These are phyloP conservation scores for Zarea fungicola DNA, from an alignment of 2,329 filamentous ascomycete species.

Conservation along the genomic window DNA sequence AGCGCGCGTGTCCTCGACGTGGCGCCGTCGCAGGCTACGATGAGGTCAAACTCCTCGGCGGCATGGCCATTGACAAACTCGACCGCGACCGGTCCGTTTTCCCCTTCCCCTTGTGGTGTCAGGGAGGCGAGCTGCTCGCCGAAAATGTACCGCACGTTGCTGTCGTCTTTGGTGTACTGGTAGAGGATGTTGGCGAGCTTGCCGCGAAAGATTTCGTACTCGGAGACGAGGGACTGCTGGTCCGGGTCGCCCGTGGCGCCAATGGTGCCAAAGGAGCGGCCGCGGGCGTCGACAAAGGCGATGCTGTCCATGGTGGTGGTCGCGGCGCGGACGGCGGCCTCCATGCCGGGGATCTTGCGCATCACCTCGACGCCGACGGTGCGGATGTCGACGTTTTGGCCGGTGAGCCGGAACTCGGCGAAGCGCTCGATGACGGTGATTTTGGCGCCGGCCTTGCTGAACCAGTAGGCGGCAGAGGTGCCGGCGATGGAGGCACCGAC, in stretches of 20 bases:
- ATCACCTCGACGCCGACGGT: slow-evolving; percentile 32
- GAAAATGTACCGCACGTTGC: slow-evolving; percentile 1
- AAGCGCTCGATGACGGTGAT: slow-evolving; percentile 38
- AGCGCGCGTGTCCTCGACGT: slow-evolving; percentile 42
- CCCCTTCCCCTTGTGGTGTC: slow-evolving; percentile 13
- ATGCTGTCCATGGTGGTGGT: slow-evolving; percentile 36
- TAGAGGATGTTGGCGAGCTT: slow-evolving; percentile 1
- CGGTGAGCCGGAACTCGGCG: slow-evolving; percentile 19
- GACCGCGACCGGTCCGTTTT: slow-evolving; percentile 30
- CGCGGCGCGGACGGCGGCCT: slow-evolving; percentile 27
- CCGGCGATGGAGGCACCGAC: slow-evolving; percentile 31
- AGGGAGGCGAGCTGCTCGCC: slow-evolving; percentile 3
- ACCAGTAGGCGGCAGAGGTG: slow-evolving; percentile 27
- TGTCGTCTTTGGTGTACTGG: background rate
- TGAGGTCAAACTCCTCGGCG: slow-evolving; percentile 37
- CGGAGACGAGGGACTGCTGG: slow-evolving; percentile 38
- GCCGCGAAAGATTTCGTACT: slow-evolving; percentile 21
- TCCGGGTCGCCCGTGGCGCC: slow-evolving; percentile 30
- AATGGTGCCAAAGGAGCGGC: slow-evolving; percentile 31
- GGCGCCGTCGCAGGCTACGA: slow-evolving; percentile 44
- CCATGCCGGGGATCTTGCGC: slow-evolving; percentile 34
- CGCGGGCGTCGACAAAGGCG: slow-evolving; percentile 32
- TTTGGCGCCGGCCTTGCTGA: slow-evolving; percentile 23
- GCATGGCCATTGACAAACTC: slow-evolving; percentile 34
- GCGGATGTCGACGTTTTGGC: slow-evolving; percentile 34